phyloP scores from a whole-genome alignment of 2,329 filamentous ascomycete genomes.

The Neonectria coccinea region DNA sequence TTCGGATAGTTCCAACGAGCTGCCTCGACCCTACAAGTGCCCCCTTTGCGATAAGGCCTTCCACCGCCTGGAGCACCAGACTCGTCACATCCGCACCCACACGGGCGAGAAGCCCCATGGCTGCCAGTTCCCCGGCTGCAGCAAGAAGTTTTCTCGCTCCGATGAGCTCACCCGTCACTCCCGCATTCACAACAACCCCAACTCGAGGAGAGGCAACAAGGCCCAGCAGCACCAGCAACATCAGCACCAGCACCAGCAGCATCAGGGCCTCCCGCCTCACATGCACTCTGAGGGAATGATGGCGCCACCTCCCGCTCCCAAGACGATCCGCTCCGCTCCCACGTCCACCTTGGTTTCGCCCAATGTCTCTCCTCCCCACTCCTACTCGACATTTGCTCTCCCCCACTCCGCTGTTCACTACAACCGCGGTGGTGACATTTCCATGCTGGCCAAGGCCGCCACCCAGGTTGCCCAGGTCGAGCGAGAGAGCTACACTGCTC shows the following conservation, averaged over 20 bases:
- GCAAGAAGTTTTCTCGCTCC: slow-evolving; percentile 95
- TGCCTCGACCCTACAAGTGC: slow-evolving; percentile 98
- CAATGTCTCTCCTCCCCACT: slow-evolving; percentile 94
- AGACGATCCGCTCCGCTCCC: slow-evolving; percentile 88
- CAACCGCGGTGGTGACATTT: slow-evolving; percentile 65
- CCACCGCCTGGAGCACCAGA: slow-evolving; percentile 96
- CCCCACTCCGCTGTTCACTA: slow-evolving; percentile 64
- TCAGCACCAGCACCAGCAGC: slow-evolving; percentile 47
- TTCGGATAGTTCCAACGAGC: slow-evolving; percentile 70
- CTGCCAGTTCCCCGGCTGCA: slow-evolving; percentile 94
- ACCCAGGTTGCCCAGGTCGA: slow-evolving; percentile 72
- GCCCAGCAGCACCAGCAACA: slow-evolving; percentile 59
- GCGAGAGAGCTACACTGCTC: slow-evolving; percentile 63
- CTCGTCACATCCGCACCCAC: slow-evolving; percentile 91
- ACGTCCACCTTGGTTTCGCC: slow-evolving; percentile 89
- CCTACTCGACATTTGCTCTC: slow-evolving; percentile 78
- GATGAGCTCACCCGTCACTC: slow-evolving; percentile 97
- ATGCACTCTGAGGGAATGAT: slow-evolving; percentile 75
- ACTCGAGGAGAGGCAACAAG: slow-evolving; percentile 94
- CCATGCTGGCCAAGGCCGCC: slow-evolving; percentile 70
- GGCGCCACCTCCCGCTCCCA: slow-evolving; percentile 78
- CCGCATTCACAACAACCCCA: slow-evolving; percentile 98
- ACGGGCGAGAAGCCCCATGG: slow-evolving; percentile 98
- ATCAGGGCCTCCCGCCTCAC: slow-evolving; percentile 56
- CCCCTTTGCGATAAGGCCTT: slow-evolving; percentile 98